Evolutionary conservation across 139 green algal species (phyloP), one percentile per base, ranked within the genome.

Genomic region (Chlorella ohadii): DNA sequence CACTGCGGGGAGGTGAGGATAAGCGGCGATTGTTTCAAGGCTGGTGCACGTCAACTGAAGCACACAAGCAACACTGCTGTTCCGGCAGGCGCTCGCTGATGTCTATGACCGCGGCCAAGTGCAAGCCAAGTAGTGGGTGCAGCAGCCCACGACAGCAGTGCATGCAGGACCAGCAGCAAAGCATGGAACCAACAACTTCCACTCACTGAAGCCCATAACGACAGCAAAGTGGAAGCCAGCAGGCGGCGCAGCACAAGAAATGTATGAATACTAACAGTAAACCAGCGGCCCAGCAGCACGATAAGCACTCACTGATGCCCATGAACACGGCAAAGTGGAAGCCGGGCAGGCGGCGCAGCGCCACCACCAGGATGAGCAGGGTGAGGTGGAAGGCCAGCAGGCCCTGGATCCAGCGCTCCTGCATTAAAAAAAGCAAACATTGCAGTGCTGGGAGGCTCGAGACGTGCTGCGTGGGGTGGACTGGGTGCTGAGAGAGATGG

Each of bases 401-500:
- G 22, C 36, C 79, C 22, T 87, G 55, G 16, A 93, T 72, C 90
- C 90, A 93, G 19, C 86, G 84, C 59, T 92, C 88, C 88, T 92
- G 86, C 56, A 66, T n/a, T 22, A 3, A 27, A 12, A 27, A 27
- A 3, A 38, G 57, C 23, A 13, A 13, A 9, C 59, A 67, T 7
- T 2, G 59, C 23, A n/a, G n/a, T n/a, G n/a, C n/a, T n/a, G n/a
- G n/a, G n/a, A n/a, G n/a, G n/a, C n/a, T n/a, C n/a, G n/a, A n/a
- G n/a, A n/a, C n/a, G n/a, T n/a, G n/a, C n/a, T n/a, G n/a, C n/a
- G n/a, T n/a, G n/a, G n/a, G 23, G 61, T 22, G 61, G 20, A 67
- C 67, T 31, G 61, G 20, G n/a, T 68, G 33, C 31, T 11, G 17
- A 34, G 33, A 41, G 57, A 70, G 23, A 19, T n/a, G n/a, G n/a